Conservation (phyloP, 306 rosid species). For the Crotalaria pallida region DNA sequence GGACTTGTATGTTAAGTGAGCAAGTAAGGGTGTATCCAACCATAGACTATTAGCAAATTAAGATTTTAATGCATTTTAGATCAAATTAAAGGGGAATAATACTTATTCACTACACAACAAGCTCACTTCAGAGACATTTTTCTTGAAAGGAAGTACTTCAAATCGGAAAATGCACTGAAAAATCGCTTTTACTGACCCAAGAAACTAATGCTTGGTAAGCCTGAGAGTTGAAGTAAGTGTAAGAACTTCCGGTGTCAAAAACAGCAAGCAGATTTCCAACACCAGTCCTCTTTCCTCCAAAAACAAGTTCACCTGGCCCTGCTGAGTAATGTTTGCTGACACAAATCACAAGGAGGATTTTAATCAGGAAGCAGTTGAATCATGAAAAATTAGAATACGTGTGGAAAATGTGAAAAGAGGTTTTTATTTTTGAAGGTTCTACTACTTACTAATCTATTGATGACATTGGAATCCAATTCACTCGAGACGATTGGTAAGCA, state of each 20-base stretch:
- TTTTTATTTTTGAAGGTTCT: conserved; percentile 16
- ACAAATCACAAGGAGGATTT: conserved; percentile 18
- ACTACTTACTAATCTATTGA: conserved; percentile 49
- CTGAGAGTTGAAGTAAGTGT: conserved; percentile 68
- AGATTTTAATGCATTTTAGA: too few species aligned
- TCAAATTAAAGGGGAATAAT: too few species aligned
- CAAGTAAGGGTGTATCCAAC: too few species aligned
- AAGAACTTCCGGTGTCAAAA: conserved; percentile 87
- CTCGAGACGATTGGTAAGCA: conserved; percentile 49
- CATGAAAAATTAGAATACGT: not conserved
- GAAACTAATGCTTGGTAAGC: conserved; percentile 51
- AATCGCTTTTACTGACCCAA: conserved; percentile 49
- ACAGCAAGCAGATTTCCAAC: conserved; percentile 31
- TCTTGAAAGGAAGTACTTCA: not conserved
- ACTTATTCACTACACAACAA: too few species aligned
- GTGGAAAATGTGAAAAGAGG: conserved; percentile 6
- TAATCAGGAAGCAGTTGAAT: not conserved
- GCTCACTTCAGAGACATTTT: too few species aligned
- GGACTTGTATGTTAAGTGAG: too few species aligned
- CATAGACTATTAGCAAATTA: too few species aligned
- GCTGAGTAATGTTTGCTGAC: conserved; percentile 83
- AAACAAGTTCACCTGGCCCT: conserved; percentile 62
- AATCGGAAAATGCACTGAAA: not conserved
- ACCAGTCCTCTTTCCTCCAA: conserved; percentile 58
- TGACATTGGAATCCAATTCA: conserved; percentile 67